Percentiles rank a stretch among this genome's conserved stretches.
These are phyloP conservation scores for Solanum okadae DNA, from an alignment of 257 asterid species.

Conservation along the genomic window DNA sequence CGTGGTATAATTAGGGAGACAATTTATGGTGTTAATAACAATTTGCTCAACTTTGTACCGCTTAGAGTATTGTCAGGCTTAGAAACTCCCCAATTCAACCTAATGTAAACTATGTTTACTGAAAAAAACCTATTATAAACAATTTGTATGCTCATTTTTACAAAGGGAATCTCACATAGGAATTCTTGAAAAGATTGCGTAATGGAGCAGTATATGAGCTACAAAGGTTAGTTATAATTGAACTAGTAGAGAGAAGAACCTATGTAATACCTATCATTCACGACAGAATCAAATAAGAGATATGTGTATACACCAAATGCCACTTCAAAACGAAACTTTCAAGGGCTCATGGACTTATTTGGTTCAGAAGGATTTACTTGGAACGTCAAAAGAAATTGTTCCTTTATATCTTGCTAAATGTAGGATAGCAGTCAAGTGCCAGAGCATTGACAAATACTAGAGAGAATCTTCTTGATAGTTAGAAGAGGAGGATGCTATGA, in stretches of 20 bases:
- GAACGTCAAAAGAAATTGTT: background rate
- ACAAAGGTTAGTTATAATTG: background rate
- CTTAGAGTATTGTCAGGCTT: background rate
- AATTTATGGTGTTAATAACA: background rate
- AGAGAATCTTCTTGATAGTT: background rate
- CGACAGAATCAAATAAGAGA: background rate
- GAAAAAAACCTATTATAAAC: background rate
- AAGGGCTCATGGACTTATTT: background rate
- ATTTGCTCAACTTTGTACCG: background rate
- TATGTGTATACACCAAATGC: background rate
- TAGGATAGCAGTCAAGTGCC: background rate
- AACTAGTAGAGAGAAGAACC: background rate
- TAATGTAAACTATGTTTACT: background rate
- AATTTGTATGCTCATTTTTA: background rate
- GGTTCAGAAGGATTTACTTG: background rate
- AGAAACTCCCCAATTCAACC: background rate
- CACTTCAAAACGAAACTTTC: background rate
- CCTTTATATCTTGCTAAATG: background rate
- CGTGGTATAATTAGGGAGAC: background rate
- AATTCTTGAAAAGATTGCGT: background rate
- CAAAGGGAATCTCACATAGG: background rate
- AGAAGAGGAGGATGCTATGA: background rate
- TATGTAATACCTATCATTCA: background rate
- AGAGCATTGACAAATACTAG: background rate
- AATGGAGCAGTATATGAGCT: background rate